Evolutionary conservation across 441 rosid species (phyloP), one percentile per base, ranked within the genome.

Genomic region (Populus hybrid): DNA sequence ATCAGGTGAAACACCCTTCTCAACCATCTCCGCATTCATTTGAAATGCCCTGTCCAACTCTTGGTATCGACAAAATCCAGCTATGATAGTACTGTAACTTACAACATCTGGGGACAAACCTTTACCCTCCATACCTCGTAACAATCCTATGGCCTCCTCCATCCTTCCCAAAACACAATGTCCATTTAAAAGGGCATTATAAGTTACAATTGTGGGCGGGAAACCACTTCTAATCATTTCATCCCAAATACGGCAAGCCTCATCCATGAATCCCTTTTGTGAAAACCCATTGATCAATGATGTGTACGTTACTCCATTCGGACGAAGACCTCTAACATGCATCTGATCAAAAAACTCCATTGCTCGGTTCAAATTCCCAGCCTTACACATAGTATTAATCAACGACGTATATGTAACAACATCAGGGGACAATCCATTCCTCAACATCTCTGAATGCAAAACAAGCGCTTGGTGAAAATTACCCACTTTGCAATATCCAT

Each of bases 271-370:
- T 33, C 98, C 97, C 74, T 78, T 78, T 74, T 91, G 97, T 0
- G 89, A 88, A 83, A 94, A 94, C 69, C 98, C 98, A 82, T 93
- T 87, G 35, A 94, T 87, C 84, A 94, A 78, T 2, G 98, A 93
- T 1, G 97, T 94, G 81, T 89, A 94, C 0, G 98, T 94, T 79
- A 86, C 89, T 77, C 88, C 91, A 78, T 94, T 94, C 0, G 98
- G 98, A 50, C 8, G 33, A 77, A 94, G 94, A 42, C 93, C 94
- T 86, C 97, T 88, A 71, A 77, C 89, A 74, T 76, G 90, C 97
- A 94, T 94, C 86, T 91, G 95, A 83, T 92, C 86, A 71, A 93
- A 83, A 79, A 94, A 89, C 82, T 89, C 95, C 71, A 83, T 81
- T 20, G 98, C 98, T 71, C 97, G 81, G 70, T 88, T 89, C 90